phyloP scores from a whole-genome alignment of 2,329 filamentous ascomycete genomes.

The Xylaria sp. region DNA sequence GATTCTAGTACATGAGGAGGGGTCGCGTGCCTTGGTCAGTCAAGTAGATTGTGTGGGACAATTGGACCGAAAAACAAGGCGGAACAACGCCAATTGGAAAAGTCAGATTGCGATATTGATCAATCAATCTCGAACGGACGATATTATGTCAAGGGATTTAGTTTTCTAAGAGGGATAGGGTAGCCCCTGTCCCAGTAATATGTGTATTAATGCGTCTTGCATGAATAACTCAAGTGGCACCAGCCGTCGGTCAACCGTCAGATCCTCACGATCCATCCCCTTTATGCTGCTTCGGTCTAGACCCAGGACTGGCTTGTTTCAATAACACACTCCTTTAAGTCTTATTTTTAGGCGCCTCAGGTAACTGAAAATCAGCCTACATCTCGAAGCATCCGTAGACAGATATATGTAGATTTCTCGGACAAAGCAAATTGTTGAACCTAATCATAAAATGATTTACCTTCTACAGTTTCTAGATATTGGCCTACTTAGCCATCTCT shows the following conservation, averaged over 20 bases:
- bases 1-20: constrained; percentile 6
- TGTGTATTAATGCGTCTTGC: constrained; percentile 16
- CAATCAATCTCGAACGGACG: not conserved
- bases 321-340: not conserved
- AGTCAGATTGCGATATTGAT: not conserved
- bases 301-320: not conserved
- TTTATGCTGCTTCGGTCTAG: not conserved
- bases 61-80: not conserved
- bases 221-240: constrained; percentile 33
- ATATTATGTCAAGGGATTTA: not conserved
- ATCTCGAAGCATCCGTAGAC: not conserved
- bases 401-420: not conserved
- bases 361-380: too few relatives aligned
- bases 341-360: not conserved
- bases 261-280: not conserved
- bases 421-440: not conserved
- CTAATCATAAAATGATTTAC: not conserved
- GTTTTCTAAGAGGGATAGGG: not conserved
- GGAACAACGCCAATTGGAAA: not conserved
- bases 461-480: not conserved
- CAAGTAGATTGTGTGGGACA: not conserved
- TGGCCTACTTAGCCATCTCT: not conserved
- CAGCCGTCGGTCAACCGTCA: constrained; percentile 34
- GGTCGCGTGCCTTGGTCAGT: constrained; percentile 15
- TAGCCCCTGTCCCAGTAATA: not conserved